Conservation (phyloP, 2,329 filamentous ascomycete species). For the Colletotrichum viniferum region DNA sequence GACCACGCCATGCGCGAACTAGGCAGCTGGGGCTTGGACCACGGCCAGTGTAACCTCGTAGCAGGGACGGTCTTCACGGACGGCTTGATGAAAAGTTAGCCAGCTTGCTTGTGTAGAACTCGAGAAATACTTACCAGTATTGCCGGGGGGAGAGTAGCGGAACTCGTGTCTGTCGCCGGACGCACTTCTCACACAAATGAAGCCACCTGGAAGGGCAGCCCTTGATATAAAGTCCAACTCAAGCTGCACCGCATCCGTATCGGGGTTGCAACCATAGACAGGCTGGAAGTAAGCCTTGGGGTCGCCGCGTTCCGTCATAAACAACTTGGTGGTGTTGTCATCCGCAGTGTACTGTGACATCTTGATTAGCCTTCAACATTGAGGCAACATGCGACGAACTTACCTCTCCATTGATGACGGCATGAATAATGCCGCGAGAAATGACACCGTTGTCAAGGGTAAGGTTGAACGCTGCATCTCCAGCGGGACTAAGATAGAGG, state of each 20-base stretch:
- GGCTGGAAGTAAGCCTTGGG: conserved; percentile 44
- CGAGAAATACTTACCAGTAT: conserved; percentile 32
- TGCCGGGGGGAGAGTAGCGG: conserved; percentile 45
- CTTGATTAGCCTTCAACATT: not conserved
- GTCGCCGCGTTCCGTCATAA: conserved; percentile 49
- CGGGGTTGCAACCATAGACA: conserved; percentile 45
- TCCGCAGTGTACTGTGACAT: conserved; percentile 38
- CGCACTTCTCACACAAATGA: conserved; percentile 42
- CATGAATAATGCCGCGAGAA: conserved; percentile 30
- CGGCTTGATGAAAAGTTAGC: not conserved
- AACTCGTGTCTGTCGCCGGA: conserved; percentile 44
- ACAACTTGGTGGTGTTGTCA: conserved; percentile 52
- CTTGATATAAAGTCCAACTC: conserved; percentile 38
- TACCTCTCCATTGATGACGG: conserved; percentile 51
- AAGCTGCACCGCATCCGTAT: conserved; percentile 42
- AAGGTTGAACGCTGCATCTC: conserved; percentile 38
- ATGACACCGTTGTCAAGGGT: conserved; percentile 43
- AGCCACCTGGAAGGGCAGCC: conserved; percentile 34
- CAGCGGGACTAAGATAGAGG: conserved; percentile 42
- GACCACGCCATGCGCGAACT: not conserved
- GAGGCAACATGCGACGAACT: not conserved
- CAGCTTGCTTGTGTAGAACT: not conserved
- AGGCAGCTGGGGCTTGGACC: not conserved
- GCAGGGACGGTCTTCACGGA: conserved; percentile 3
- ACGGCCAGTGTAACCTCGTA: not conserved